These are phyloP conservation scores for Zygoascus flipseniorum DNA, from an alignment of 805 yeast genomes.

Conservation along the genomic window DNA sequence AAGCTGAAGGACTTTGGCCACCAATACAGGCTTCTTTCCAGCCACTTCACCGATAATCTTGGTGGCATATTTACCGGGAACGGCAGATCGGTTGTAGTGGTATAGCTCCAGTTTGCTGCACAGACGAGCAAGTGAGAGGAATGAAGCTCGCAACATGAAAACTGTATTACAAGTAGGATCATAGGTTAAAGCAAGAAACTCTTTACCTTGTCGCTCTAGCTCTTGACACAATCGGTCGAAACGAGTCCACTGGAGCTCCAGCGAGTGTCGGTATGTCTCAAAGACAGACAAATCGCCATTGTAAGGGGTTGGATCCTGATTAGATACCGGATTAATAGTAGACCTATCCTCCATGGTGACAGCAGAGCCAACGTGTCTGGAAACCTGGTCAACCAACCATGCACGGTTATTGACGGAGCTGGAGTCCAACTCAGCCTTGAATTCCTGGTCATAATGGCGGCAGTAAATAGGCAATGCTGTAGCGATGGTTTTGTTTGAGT, in stretches of 20 bases:
- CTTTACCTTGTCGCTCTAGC: constrained; percentile 49
- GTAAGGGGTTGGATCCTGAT: not conserved
- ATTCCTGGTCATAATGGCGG: constrained; percentile 32
- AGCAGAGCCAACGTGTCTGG: constrained; percentile 27
- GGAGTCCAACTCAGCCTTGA: constrained; percentile 16
- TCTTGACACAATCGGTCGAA: constrained; percentile 69
- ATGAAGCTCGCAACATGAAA: constrained; percentile 30
- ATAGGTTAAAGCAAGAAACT: constrained; percentile 45
- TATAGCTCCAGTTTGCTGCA: constrained; percentile 30
- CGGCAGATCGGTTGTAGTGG: constrained; percentile 23
- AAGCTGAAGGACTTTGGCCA: constrained; percentile 20
- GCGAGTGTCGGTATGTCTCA: constrained; percentile 29
- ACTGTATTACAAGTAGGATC: constrained; percentile 28
- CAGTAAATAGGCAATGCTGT: constrained; percentile 48
- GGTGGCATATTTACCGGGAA: constrained; percentile 24
- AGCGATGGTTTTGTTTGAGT: constrained; percentile 39
- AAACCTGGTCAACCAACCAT: constrained; percentile 28
- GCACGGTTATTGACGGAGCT: constrained; percentile 11
- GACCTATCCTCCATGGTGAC: constrained; percentile 16
- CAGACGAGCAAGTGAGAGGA: constrained; percentile 30
- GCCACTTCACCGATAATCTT: constrained; percentile 16
- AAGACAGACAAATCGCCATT: constrained; percentile 18
- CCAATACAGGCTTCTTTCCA: constrained; percentile 25
- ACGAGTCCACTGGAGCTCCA: constrained; percentile 55
- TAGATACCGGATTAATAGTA: not conserved